Percentiles rank a stretch among this genome's conserved stretches.
Conservation (phyloP, 2,329 filamentous ascomycete genomes). For the Fusarium nelsonii region DNA sequence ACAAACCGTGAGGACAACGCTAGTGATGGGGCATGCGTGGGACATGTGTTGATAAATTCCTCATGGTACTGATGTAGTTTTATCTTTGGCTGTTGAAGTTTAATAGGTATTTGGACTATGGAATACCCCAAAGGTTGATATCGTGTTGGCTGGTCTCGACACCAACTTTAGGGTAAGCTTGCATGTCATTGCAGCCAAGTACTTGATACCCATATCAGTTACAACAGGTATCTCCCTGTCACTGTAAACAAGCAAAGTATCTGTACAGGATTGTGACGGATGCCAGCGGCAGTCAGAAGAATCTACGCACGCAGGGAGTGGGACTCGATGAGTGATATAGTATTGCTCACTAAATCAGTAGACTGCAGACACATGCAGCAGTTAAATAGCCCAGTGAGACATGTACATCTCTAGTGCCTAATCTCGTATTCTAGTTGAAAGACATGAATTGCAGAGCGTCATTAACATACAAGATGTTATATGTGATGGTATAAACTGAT, state of each 20-base stretch:
- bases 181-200: not conserved
- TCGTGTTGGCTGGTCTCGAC: not conserved
- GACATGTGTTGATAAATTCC: constrained; percentile 25
- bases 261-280: not conserved
- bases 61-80: constrained; percentile 10
- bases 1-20: constrained; percentile 43
- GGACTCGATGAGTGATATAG: constrained; percentile 24
- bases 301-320: constrained; percentile 13
- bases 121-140: not conserved
- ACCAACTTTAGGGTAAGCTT: not conserved
- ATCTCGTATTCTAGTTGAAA: not conserved
- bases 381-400: not conserved
- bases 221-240: not conserved
- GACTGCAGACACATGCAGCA: not conserved
- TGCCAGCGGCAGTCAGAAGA: constrained; percentile 26
- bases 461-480: not conserved
- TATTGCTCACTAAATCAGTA: not conserved
- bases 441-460: not conserved
- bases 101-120: not conserved
- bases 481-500: not conserved
- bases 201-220: not conserved
- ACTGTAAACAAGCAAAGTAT: not conserved
- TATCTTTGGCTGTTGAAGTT: not conserved
- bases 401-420: not conserved
- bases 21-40: constrained; percentile 11